Percentiles rank a stretch among this genome's conserved stretches.
Conservation (phyloP, 106 monocot species). For the Narthecium ossifragum region DNA sequence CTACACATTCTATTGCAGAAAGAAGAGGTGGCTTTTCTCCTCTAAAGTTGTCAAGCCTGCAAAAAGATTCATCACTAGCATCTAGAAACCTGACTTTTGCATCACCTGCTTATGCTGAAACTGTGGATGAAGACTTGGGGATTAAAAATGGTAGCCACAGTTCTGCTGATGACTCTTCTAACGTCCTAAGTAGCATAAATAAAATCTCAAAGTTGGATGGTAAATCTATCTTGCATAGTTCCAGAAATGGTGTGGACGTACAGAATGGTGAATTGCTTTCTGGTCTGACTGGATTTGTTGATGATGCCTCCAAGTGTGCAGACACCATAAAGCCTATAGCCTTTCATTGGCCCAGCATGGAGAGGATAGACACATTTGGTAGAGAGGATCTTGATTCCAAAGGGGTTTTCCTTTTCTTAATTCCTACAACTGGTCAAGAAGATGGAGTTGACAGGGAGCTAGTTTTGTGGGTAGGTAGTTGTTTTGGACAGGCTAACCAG, state of each 20-base stretch:
- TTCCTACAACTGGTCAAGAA: constrained; percentile 13
- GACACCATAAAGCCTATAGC: constrained; percentile 5
- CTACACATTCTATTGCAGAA: constrained; percentile 64
- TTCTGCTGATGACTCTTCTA: constrained; percentile 1
- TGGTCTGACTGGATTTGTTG: background rate
- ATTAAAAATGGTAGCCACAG: constrained; percentile 3
- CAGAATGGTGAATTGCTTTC: background rate
- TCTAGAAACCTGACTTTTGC: constrained; percentile 11
- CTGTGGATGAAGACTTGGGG: constrained; percentile 12
- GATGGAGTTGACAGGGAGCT: constrained; percentile 17
- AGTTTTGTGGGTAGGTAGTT: constrained; percentile 60
- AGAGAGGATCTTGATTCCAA: constrained; percentile 48
- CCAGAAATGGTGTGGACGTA: constrained; percentile 2
- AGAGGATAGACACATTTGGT: constrained; percentile 31
- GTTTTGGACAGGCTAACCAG: constrained; percentile 15
- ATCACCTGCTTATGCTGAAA: constrained; percentile 10
- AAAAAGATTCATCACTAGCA: constrained; percentile 21
- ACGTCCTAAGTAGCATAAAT: constrained; percentile 1
- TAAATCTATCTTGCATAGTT: constrained; percentile 8
- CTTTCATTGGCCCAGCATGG: constrained; percentile 51
- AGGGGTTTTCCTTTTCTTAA: constrained; percentile 45
- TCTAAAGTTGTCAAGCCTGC: constrained; percentile 47
- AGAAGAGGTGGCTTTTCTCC: constrained; percentile 69
- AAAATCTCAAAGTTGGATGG: constrained; percentile 1
- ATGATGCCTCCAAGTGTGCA: constrained; percentile 2